These are phyloP conservation scores for Dactylonectria estremocensis DNA, from an alignment of 2,329 filamentous ascomycete species.

Conservation along the genomic window DNA sequence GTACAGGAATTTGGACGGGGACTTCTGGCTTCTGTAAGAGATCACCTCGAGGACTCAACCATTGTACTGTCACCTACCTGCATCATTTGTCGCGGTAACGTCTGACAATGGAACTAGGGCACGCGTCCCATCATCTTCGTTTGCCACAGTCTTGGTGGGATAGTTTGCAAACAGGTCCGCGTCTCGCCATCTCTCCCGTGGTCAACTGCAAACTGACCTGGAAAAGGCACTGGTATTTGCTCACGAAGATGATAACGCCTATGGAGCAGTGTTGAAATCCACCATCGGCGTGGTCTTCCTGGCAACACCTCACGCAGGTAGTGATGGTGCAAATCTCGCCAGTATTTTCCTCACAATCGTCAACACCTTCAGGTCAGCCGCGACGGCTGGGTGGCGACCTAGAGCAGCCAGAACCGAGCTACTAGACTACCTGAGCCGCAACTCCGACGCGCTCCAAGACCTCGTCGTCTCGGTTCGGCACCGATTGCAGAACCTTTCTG, in stretches of 20 bases:
- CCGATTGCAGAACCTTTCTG: constrained; percentile 32
- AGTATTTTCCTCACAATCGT: constrained; percentile 34
- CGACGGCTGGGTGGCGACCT: constrained; percentile 16
- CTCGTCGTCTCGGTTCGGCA: constrained; percentile 36
- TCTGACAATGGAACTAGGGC: constrained; percentile 9
- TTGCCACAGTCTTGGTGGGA: constrained; percentile 50
- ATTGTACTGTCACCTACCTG: not conserved
- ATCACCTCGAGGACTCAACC: constrained; percentile 27
- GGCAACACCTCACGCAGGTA: constrained; percentile 52
- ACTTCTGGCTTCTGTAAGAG: constrained; percentile 33
- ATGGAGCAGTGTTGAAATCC: constrained; percentile 33
- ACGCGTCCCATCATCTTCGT: constrained; percentile 45
- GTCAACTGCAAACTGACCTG: not conserved
- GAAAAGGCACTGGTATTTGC: constrained; percentile 43
- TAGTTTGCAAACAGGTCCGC: constrained; percentile 49
- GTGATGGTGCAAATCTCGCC: constrained; percentile 40
- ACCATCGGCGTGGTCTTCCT: constrained; percentile 48
- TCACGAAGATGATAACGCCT: constrained; percentile 34
- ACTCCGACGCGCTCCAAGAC: constrained; percentile 38
- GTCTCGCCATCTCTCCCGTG: not conserved
- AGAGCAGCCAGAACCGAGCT: constrained; percentile 41
- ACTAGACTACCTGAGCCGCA: constrained; percentile 32
- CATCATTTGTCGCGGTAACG: not conserved
- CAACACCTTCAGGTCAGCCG: constrained; percentile 6
- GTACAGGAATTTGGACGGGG: constrained; percentile 36